A percentile compares a stretch with the other conserved stretches of the same genome.
These are phyloP conservation scores for Coniophora puteana DNA, from an alignment of 1,284 basidiomycete genomes.

Conservation along the genomic window DNA sequence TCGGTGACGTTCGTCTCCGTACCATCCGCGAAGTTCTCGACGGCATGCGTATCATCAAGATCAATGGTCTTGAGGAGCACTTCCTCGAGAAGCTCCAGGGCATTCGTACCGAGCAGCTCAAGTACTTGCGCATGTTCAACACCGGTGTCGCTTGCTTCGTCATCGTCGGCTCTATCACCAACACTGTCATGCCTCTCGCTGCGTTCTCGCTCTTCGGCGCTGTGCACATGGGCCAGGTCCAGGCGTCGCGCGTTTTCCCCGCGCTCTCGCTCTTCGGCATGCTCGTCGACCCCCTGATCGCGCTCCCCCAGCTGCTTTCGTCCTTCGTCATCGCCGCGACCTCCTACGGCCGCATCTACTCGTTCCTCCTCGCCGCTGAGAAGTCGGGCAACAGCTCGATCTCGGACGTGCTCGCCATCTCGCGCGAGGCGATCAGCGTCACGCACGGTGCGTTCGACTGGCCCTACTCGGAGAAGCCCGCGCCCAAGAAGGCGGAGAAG, in stretches of 20 bases:
- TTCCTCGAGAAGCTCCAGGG: conserved; percentile 19
- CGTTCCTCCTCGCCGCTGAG: conserved; percentile 24
- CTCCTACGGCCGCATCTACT: conserved; percentile 25
- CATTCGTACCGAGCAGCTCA: conserved; percentile 21
- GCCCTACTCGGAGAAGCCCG: conserved; percentile 11
- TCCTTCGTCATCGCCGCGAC: conserved; percentile 31
- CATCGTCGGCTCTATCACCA: conserved; percentile 22
- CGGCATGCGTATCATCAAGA: conserved; percentile 24
- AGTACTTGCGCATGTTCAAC: conserved; percentile 26
- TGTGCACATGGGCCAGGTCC: conserved; percentile 21
- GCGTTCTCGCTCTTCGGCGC: conserved; percentile 26
- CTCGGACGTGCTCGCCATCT: conserved; percentile 10
- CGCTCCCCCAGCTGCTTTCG: conserved; percentile 28
- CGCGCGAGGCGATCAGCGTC: conserved; percentile 18
- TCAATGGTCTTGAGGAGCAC: conserved; percentile 21
- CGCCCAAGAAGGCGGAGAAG: conserved; percentile 2
- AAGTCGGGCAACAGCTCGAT: conserved; percentile 9
- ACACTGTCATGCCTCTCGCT: conserved; percentile 27
- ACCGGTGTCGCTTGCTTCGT: conserved; percentile 22
- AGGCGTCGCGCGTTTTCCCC: conserved; percentile 21
- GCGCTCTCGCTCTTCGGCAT: conserved; percentile 27
- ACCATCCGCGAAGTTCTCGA: conserved; percentile 24
- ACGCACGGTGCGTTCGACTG: conserved; percentile 21
- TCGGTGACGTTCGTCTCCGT: conserved; percentile 25
- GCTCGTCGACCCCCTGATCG: conserved; percentile 25